These are phyloP conservation scores for Pythium oligandrum DNA, from an alignment of 352 stramenopile species.

Conservation along the genomic window DNA sequence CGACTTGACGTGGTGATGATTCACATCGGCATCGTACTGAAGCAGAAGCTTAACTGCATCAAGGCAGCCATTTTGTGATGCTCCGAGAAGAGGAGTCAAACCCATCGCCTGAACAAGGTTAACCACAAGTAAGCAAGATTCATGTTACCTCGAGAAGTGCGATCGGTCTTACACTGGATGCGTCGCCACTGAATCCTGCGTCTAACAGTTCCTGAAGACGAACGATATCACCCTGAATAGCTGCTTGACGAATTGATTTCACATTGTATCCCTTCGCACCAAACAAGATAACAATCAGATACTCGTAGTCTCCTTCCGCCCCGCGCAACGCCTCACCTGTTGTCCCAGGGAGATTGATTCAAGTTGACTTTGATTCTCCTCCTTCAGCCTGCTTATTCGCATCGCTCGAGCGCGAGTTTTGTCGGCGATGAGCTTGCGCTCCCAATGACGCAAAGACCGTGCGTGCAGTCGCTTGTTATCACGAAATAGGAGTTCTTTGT, in stretches of 20 bases:
- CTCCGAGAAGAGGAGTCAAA: conserved; percentile 54
- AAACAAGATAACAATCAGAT: neutral
- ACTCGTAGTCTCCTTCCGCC: neutral
- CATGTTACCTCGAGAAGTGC: neutral
- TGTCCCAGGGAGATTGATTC: neutral
- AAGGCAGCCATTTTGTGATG: conserved; percentile 42
- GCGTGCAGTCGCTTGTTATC: too few species aligned
- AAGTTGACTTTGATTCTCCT: neutral
- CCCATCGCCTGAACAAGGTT: conserved; percentile 45
- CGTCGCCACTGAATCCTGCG: conserved; percentile 48
- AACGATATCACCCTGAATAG: conserved; percentile 47
- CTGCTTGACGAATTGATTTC: conserved; percentile 61
- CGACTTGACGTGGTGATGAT: conserved; percentile 48
- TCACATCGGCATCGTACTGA: conserved; percentile 33
- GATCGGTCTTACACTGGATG: conserved; percentile 37
- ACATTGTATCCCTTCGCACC: conserved; percentile 53
- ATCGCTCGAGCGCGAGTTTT: neutral
- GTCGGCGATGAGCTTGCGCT: neutral
- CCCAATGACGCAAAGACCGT: neutral
- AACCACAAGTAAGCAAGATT: neutral
- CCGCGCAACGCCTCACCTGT: neutral
- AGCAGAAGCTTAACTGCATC: conserved; percentile 46
- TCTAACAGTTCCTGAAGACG: conserved; percentile 41
- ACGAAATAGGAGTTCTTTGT: too few species aligned
- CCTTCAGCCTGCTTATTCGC: neutral